Evolutionary conservation across 179 eudicot genomes (phyloP).

Genomic region (Drosera spatulata): DNA sequence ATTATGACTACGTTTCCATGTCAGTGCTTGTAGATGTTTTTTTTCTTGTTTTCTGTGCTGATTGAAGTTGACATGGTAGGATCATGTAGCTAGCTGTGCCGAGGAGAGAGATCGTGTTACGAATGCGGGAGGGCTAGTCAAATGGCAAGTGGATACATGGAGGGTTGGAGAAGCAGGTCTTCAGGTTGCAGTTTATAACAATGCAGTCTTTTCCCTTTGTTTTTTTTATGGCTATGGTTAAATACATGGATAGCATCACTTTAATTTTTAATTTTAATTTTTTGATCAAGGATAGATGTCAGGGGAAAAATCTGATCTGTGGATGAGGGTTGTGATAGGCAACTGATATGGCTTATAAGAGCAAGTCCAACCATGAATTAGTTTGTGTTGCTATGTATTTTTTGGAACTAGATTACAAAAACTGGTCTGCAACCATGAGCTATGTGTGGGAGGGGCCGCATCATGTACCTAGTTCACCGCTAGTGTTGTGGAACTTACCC

Average conservation of each 20-base stretch:
- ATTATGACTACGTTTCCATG: not conserved
- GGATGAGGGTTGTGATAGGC: not conserved
- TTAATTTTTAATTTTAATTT: too few species aligned
- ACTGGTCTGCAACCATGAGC: too few species aligned
- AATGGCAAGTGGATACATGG: conserved; percentile 94
- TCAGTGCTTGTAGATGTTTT: not conserved
- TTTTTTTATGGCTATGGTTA: too few species aligned
- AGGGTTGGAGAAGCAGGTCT: conserved; percentile 95
- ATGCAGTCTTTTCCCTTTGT: not conserved
- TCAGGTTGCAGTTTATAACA: conserved; percentile 42
- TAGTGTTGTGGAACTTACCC: too few species aligned
- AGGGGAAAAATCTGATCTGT: too few species aligned
- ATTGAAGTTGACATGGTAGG: conserved; percentile 34
- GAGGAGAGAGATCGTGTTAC: conserved; percentile 80
- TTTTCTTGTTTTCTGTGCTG: conserved; percentile 4
- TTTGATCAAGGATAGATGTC: too few species aligned
- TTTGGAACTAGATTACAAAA: too few species aligned
- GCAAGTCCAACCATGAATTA: too few species aligned
- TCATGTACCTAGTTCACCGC: not conserved
- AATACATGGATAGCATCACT: too few species aligned
- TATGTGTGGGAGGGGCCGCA: not conserved
- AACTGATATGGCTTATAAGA: not conserved
- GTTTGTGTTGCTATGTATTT: too few species aligned
- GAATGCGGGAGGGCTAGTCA: conserved; percentile 63
- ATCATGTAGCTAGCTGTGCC: conserved; percentile 76